Percentiles rank a stretch among this genome's conserved stretches.
Conservation (phyloP, 495 filamentous ascomycete genomes). For the Penicillium salamii region DNA sequence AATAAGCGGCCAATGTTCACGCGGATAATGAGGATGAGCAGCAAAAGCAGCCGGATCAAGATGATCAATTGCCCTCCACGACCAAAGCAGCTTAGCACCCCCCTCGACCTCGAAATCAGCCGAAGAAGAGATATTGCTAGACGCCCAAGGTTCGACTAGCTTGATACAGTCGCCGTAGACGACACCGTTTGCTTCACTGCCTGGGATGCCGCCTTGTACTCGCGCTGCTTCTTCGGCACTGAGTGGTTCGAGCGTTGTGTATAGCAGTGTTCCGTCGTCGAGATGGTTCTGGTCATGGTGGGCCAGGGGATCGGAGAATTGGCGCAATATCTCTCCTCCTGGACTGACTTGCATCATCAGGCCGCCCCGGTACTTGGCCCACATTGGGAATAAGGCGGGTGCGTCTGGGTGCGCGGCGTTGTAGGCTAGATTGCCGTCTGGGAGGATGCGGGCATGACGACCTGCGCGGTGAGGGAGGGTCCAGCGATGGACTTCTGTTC, state of each 20-base stretch:
- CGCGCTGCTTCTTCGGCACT: constrained; percentile 29
- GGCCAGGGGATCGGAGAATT: constrained; percentile 39
- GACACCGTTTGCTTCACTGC: constrained; percentile 35
- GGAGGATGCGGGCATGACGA: constrained; percentile 41
- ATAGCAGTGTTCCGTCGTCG: constrained; percentile 39
- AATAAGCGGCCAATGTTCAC: constrained; percentile 47
- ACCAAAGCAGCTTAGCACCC: constrained; percentile 38
- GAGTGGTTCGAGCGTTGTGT: constrained; percentile 41
- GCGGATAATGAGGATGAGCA: constrained; percentile 38
- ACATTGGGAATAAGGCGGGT: constrained; percentile 42
- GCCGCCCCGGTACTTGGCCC: constrained; percentile 45
- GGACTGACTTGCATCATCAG: constrained; percentile 42
- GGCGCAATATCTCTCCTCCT: constrained; percentile 30
- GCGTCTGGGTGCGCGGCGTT: constrained; percentile 42
- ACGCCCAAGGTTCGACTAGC: constrained; percentile 30
- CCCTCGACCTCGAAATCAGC: constrained; percentile 22
- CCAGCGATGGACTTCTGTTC: constrained; percentile 44
- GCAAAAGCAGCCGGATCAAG: constrained; percentile 32
- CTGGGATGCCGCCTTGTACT: constrained; percentile 39
- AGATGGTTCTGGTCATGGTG: constrained; percentile 50
- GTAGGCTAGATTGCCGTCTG: constrained; percentile 42
- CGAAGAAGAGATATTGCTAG: constrained; percentile 16
- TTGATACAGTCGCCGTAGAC: constrained; percentile 46
- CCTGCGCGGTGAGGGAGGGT: constrained; percentile 39
- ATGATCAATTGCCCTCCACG: constrained; percentile 42